A percentile compares a stretch with the other conserved stretches of the same genome.
phyloP scores from a whole-genome alignment of 495 filamentous ascomycete genomes.

The Tuber magnatum region DNA sequence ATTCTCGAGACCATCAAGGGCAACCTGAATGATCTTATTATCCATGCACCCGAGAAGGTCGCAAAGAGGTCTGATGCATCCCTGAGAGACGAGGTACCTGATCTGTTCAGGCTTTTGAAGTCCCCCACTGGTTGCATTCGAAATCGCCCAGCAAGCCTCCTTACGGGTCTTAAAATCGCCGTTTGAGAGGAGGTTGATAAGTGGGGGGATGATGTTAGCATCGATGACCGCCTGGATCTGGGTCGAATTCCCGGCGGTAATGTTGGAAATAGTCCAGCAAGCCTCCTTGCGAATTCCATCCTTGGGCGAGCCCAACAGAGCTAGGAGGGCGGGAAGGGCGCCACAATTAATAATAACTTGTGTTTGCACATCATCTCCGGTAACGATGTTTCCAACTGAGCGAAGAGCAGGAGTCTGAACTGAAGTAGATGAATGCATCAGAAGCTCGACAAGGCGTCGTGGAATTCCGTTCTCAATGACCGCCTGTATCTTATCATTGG shows the following conservation, averaged over 20 bases:
- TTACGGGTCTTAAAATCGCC: slow-evolving; percentile 99
- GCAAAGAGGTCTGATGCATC: slow-evolving; percentile 96
- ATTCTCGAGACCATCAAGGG: slow-evolving; percentile 96
- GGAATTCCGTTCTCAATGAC: slow-evolving; percentile 98
- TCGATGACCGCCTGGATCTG: slow-evolving; percentile 98
- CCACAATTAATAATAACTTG: slow-evolving; percentile 99
- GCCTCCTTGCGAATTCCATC: slow-evolving; percentile 99
- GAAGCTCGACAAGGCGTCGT: slow-evolving; percentile 89
- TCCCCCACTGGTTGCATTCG: slow-evolving; percentile 94
- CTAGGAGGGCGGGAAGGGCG: slow-evolving; percentile 79
- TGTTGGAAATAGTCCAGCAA: slow-evolving; percentile 99
- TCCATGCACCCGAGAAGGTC: slow-evolving; percentile 94
- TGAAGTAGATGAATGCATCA: slow-evolving; percentile 98
- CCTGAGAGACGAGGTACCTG: slow-evolving; percentile 81
- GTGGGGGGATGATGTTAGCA: slow-evolving; percentile 88
- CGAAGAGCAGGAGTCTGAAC: slow-evolving; percentile 96
- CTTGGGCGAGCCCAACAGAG: slow-evolving; percentile 90
- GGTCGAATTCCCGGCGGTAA: slow-evolving; percentile 94
- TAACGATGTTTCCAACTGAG: slow-evolving; percentile 98
- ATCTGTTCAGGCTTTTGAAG: slow-evolving; percentile 99
- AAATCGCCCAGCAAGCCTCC: slow-evolving; percentile 99
- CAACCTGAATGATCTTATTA: slow-evolving; percentile 99
- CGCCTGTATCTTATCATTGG: slow-evolving; percentile 99
- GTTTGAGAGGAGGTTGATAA: slow-evolving; percentile 90
- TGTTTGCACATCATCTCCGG: slow-evolving; percentile 96